Conservation (phyloP, 805 yeast genomes). For the Yarrowia hollandica region DNA sequence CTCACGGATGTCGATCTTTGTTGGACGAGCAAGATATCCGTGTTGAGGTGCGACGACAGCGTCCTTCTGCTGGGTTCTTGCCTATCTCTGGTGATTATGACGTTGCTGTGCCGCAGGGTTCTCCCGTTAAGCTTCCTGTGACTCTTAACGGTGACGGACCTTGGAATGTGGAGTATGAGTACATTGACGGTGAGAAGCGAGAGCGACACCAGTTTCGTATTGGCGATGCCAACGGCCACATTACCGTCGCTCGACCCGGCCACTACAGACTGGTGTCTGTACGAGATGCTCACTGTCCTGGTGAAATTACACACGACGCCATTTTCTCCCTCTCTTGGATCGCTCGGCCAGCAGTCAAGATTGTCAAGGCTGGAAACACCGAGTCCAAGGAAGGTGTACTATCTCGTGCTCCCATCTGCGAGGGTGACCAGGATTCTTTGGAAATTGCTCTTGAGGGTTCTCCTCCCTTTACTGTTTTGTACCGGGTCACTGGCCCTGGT, state of each 20-base stretch:
- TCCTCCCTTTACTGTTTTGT: constrained; percentile 68
- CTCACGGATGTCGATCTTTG: constrained; percentile 75
- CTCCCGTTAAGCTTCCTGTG: constrained; percentile 57
- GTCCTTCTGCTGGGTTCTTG: constrained; percentile 59
- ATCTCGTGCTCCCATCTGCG: constrained; percentile 45
- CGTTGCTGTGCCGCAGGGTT: constrained; percentile 52
- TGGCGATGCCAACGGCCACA: constrained; percentile 34
- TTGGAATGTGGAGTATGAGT: constrained; percentile 42
- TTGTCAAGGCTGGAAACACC: constrained; percentile 43
- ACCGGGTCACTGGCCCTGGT: constrained; percentile 44
- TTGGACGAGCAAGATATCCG: constrained; percentile 62
- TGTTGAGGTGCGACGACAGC: constrained; percentile 66
- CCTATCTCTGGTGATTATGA: constrained; percentile 42
- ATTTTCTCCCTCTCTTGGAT: constrained; percentile 49
- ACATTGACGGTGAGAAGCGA: constrained; percentile 29
- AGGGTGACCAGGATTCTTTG: constrained; percentile 49
- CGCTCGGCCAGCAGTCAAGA: constrained; percentile 48
- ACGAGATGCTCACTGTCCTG: constrained; percentile 55
- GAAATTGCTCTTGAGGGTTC: constrained; percentile 47
- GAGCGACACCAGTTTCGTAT: constrained; percentile 23
- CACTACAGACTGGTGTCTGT: constrained; percentile 48
- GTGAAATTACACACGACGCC: constrained; percentile 44
- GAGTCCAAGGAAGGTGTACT: constrained; percentile 38
- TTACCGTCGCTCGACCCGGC: constrained; percentile 51
- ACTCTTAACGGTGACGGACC: constrained; percentile 60